These are phyloP conservation scores for Hibiscus trionum DNA, from an alignment of 345 rosid genomes.

Conservation along the genomic window DNA sequence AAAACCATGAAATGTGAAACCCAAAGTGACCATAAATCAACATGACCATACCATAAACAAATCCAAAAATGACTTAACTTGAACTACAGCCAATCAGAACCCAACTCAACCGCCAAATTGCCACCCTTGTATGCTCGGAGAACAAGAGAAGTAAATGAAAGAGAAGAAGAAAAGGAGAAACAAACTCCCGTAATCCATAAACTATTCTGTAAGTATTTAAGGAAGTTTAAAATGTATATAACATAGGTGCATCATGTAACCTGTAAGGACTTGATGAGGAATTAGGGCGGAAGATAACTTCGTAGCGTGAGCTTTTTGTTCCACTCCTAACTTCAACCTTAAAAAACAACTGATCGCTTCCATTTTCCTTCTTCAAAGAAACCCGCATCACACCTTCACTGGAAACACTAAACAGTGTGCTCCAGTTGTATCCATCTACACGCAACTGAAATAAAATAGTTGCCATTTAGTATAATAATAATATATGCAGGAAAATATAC, in stretches of 20 bases:
- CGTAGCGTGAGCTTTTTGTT: constrained; percentile 76
- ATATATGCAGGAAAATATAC: background rate
- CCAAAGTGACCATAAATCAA: background rate
- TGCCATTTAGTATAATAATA: background rate
- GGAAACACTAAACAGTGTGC: constrained; percentile 71
- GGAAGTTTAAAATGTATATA: background rate
- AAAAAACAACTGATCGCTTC: constrained; percentile 44
- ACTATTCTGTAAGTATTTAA: background rate
- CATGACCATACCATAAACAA: background rate
- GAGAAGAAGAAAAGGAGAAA: too few species aligned
- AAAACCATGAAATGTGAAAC: background rate
- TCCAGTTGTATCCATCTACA: constrained; percentile 77
- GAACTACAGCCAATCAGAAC: background rate
- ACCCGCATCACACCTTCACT: constrained; percentile 77
- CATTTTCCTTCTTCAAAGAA: constrained; percentile 45
- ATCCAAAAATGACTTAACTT: background rate
- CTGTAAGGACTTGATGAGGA: constrained; percentile 87
- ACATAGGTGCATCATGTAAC: constrained; percentile 24
- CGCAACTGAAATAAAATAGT: constrained; percentile 45
- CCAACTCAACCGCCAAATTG: background rate
- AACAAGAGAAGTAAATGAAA: too few species aligned
- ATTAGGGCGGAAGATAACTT: constrained; percentile 85
- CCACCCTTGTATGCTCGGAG: too few species aligned
- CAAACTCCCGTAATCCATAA: too few species aligned
- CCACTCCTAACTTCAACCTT: constrained; percentile 89